Percentiles rank a stretch among this genome's conserved stretches.
These are phyloP conservation scores for Garcia nutans DNA, from an alignment of 345 rosid species.

Conservation along the genomic window DNA sequence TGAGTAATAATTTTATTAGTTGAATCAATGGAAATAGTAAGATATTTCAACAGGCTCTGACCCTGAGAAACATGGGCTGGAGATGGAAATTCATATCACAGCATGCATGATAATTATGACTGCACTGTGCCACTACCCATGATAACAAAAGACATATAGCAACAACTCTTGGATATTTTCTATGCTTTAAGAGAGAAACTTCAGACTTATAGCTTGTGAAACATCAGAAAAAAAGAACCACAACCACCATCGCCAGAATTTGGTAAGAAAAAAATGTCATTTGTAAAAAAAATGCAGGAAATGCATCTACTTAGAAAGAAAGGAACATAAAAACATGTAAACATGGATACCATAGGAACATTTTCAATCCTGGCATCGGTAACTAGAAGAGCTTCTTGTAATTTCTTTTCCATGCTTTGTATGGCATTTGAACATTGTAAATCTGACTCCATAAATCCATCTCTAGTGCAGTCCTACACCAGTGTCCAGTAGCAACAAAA, in stretches of 20 bases:
- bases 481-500: neutral
- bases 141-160: neutral
- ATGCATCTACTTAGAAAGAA: neutral
- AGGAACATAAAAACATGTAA: neutral
- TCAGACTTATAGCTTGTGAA: neutral
- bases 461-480: slow-evolving; percentile 33
- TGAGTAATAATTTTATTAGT: too few relatives aligned
- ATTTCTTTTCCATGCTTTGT: slow-evolving; percentile 44
- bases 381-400: slow-evolving; percentile 39
- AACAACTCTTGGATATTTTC: too few relatives aligned
- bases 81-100: neutral
- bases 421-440: slow-evolving; percentile 41
- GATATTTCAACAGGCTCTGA: neutral
- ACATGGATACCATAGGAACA: slow-evolving; percentile 22
- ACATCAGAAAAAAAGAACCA: too few relatives aligned
- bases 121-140: neutral
- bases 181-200: neutral
- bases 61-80: neutral
- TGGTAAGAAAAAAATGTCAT: too few relatives aligned
- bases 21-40: too few relatives aligned
- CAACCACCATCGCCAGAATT: too few relatives aligned
- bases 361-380: slow-evolving; percentile 29
- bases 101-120: neutral
- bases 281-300: too few relatives aligned
- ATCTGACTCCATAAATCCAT: slow-evolving; percentile 39